Percentiles rank a stretch among this genome's conserved stretches.
These are phyloP conservation scores for Pseudogymnoascus verrucosus DNA, from an alignment of 2,329 filamentous ascomycete species.

Conservation along the genomic window DNA sequence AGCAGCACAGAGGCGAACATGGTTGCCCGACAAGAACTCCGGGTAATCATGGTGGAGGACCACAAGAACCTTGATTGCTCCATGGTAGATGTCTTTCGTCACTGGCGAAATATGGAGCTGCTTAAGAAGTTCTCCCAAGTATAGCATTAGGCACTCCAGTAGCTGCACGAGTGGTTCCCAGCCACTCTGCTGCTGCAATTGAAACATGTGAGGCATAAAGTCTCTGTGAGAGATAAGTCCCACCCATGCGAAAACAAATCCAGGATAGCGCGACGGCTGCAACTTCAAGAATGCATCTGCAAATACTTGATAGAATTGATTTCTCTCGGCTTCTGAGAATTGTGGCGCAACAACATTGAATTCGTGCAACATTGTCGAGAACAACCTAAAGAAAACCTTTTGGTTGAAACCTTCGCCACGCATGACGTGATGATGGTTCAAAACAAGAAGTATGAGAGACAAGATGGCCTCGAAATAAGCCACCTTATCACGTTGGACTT, in stretches of 20 bases:
- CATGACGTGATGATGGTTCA: conserved; percentile 78
- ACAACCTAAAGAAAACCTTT: conserved; percentile 82
- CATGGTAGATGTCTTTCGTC: conserved; percentile 77
- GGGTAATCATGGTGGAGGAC: conserved; percentile 91
- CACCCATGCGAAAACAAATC: conserved; percentile 81
- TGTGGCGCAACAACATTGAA: conserved; percentile 53
- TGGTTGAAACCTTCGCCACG: conserved; percentile 77
- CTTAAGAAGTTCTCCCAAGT: conserved; percentile 74
- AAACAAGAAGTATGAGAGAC: conserved; percentile 67
- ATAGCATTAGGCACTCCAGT: conserved; percentile 62
- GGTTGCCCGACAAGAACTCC: conserved; percentile 83
- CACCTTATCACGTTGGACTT: conserved; percentile 54
- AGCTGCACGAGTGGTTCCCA: conserved; percentile 71
- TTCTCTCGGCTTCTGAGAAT: conserved; percentile 52
- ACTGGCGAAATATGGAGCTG: conserved; percentile 58
- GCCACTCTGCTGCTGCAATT: conserved; percentile 58
- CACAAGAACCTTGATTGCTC: conserved; percentile 71
- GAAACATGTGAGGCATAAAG: conserved; percentile 72
- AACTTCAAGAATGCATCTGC: conserved; percentile 64
- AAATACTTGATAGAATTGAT: conserved; percentile 65
- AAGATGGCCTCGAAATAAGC: conserved; percentile 71
- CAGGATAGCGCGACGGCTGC: conserved; percentile 68
- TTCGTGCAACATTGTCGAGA: conserved; percentile 76
- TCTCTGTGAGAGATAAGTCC: conserved; percentile 74
- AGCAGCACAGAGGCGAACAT: conserved; percentile 70